Evolutionary conservation across 805 yeast species (phyloP).

Genomic region (Wilhelminamyces savonicus): DNA sequence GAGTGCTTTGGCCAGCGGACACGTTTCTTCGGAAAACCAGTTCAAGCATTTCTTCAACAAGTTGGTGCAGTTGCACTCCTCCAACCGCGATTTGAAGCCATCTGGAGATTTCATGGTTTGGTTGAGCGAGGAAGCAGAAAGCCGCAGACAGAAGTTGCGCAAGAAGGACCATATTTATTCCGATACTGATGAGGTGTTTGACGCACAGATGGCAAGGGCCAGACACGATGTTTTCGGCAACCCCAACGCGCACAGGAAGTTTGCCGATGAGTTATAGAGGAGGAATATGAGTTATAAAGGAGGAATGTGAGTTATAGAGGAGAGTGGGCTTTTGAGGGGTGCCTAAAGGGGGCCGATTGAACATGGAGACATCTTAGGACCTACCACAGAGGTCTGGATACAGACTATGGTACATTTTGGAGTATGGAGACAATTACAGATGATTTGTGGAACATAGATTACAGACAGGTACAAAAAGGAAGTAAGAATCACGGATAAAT

Average conservation of each 20-base stretch:
- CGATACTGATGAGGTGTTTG: conserved; percentile 31
- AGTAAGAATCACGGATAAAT: no score
- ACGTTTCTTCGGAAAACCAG: conserved; percentile 27
- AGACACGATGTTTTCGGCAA: conserved; percentile 77
- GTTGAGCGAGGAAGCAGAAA: conserved; percentile 45
- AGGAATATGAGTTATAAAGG: conserved; percentile 6
- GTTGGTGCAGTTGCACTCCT: conserved; percentile 27
- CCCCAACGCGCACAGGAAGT: conserved; percentile 62
- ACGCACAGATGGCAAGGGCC: conserved; percentile 23
- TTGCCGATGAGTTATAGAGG: conserved; percentile 48
- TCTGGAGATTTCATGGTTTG: conserved; percentile 51
- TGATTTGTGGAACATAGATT: no score
- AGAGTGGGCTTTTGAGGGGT: no score
- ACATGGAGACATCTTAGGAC: no score
- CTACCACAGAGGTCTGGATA: no score
- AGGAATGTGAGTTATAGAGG: no score
- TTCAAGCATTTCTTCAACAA: conserved; percentile 22
- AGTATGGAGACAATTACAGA: no score
- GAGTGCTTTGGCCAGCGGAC: conserved; percentile 17
- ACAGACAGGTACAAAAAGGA: no score
- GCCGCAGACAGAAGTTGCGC: conserved; percentile 11
- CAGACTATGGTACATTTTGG: no score
- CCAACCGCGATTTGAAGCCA: conserved; percentile 17
- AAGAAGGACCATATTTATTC: conserved; percentile 25
- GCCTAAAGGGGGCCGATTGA: no score